Evolutionary conservation across 495 filamentous ascomycete genomes (phyloP).

Genomic region (Penicillium roqueforti): DNA sequence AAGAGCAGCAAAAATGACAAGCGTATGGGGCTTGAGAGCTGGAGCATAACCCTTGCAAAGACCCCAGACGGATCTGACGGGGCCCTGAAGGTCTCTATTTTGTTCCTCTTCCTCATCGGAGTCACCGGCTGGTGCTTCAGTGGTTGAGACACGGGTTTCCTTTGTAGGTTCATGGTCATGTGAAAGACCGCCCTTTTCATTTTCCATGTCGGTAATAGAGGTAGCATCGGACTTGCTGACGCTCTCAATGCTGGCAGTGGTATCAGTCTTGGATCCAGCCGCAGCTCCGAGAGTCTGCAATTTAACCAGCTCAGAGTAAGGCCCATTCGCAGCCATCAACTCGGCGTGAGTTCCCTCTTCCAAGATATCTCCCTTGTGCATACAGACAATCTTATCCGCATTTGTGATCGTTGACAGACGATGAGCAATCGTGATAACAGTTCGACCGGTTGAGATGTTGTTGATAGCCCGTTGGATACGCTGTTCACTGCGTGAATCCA

Average conservation of each 20-base stretch:
- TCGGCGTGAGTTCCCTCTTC: constrained; percentile 52
- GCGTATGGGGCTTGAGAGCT: constrained; percentile 34
- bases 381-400: constrained; percentile 64
- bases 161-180: constrained; percentile 16
- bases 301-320: constrained; percentile 45
- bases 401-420: constrained; percentile 48
- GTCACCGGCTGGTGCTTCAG: constrained; percentile 14
- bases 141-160: constrained; percentile 13
- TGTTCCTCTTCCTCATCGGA: constrained; percentile 22
- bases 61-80: constrained; percentile 30
- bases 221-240: constrained; percentile 25
- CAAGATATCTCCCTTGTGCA: constrained; percentile 51
- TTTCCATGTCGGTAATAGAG: constrained; percentile 22
- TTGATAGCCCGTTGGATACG: constrained; percentile 50
- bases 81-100: constrained; percentile 30
- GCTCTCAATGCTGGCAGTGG: constrained; percentile 16
- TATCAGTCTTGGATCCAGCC: constrained; percentile 23
- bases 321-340: constrained; percentile 35
- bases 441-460: constrained; percentile 41
- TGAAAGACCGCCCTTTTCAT: constrained; percentile 21
- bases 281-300: constrained; percentile 37
- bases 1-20: constrained; percentile 35
- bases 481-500: constrained; percentile 52
- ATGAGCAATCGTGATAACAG: constrained; percentile 48
- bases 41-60: constrained; percentile 31